Percentiles rank a stretch among this genome's conserved stretches.
phyloP scores from a whole-genome alignment of 2,329 filamentous ascomycete species.

The Aspergillus sp. region DNA sequence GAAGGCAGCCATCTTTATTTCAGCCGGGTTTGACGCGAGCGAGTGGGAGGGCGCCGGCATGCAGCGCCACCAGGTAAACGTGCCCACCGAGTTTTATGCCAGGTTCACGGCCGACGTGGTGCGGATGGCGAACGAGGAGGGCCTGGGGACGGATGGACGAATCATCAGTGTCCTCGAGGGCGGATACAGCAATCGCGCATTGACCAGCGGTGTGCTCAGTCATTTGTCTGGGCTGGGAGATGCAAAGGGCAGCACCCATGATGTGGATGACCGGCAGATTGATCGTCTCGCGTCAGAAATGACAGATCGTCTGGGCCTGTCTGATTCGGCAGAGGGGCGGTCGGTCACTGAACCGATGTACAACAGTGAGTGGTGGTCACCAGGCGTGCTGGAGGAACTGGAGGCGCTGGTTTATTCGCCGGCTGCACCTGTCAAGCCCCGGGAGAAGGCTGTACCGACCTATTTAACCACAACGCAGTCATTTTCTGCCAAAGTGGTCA shows the following conservation, averaged over 20 bases:
- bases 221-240: conserved; percentile 75
- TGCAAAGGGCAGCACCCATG: conserved; percentile 45
- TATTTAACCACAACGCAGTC: conserved; percentile 88
- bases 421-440: conserved; percentile 56
- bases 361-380: conserved; percentile 72
- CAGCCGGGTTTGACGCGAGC: conserved; percentile 94
- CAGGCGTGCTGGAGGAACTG: conserved; percentile 66
- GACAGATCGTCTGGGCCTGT: conserved; percentile 46
- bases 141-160: conserved; percentile 74
- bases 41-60: conserved; percentile 91
- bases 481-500: conserved; percentile 76
- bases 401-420: conserved; percentile 61
- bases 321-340: conserved; percentile 11
- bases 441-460: conserved; percentile 63
- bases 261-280: conserved; percentile 25
- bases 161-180: conserved; percentile 94
- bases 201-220: conserved; percentile 85
- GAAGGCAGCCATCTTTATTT: conserved; percentile 88
- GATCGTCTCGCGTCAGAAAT: conserved; percentile 60
- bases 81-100: conserved; percentile 95
- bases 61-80: conserved; percentile 94
- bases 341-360: conserved; percentile 48
- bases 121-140: conserved; percentile 76
- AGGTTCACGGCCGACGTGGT: conserved; percentile 85
- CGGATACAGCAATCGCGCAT: conserved; percentile 89